Base-by-base conservation (phyloP, 2,329 filamentous ascomycete species). In the Epichloe sp. region DNA sequence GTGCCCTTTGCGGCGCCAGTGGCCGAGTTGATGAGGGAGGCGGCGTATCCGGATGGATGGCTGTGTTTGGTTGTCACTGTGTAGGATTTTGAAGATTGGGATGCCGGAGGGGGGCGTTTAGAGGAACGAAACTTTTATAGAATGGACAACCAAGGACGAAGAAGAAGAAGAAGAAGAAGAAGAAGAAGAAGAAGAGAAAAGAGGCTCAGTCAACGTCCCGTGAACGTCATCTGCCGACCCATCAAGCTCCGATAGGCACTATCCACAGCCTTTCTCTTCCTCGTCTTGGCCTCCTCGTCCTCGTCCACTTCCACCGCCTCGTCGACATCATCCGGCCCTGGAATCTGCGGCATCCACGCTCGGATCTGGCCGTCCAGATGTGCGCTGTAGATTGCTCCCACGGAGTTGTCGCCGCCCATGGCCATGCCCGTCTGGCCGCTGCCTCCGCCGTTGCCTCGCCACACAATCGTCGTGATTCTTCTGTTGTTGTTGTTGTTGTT, bases 1-100 rank as follows among this genome's bases (percentile, higher is more conserved):
- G 78, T 95, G 53, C 91, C 93, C 1, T 85, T 97, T 71, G 70
- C 73, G 53, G 86, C 89, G 1, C 83, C 83, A 23, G 67, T 98
- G 17, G 86, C 88, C 61, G 91, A 96, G 45, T 65, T 98, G 52
- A 86, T 93, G 69, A 78, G 82, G 52, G 85, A 85, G 61, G 85
- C 86, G 4, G 82, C 88, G 2, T 97, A 96, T 71, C 82, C 88
- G 0, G 93, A 98, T 68, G 93, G 93, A 0, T 98, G 90, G 85
- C 67, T 95, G 26, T 88, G 88, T 65, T 68, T 96, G 42, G 86
- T 88, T 49, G 78, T 96, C 5, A 76, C 83, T 19, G 84, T 94
- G 71, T 74, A 88, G 62, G 5, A 14, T 55, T 65, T 55, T 65
- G 44, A 21, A 19, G 34, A 15, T 40, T 44, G 31, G 11, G 31